A percentile compares a stretch with the other conserved stretches of the same genome.
These are phyloP conservation scores for Penicillium canescens DNA, from an alignment of 495 filamentous ascomycete species.

Conservation along the genomic window DNA sequence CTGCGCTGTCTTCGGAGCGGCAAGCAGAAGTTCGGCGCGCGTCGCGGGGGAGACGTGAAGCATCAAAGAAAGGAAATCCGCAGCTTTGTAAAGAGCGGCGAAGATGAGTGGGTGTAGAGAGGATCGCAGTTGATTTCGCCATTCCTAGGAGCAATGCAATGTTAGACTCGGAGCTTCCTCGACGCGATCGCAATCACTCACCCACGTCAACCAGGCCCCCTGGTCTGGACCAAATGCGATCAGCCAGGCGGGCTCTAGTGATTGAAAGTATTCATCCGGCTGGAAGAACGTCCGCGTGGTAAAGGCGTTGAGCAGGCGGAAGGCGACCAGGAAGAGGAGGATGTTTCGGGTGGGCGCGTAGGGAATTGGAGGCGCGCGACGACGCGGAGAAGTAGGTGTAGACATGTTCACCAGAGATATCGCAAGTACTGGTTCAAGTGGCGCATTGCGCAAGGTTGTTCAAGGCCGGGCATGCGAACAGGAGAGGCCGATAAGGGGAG, in stretches of 20 bases:
- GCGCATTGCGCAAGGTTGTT: not conserved
- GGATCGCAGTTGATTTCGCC: conserved; percentile 84
- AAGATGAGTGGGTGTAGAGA: conserved; percentile 90
- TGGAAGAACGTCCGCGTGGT: conserved; percentile 93
- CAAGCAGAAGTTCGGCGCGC: conserved; percentile 64
- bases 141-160: conserved; percentile 66
- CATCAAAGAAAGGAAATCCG: conserved; percentile 51
- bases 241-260: conserved; percentile 92
- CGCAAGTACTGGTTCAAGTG: not conserved
- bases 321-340: conserved; percentile 64
- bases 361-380: conserved; percentile 23
- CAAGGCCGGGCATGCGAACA: not conserved
- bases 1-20: conserved; percentile 74
- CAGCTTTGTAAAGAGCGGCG: conserved; percentile 69
- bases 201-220: conserved; percentile 96
- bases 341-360: conserved; percentile 30
- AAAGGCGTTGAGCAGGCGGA: conserved; percentile 86
- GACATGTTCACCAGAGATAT: conserved; percentile 9
- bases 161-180: conserved; percentile 7
- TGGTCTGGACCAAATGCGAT: conserved; percentile 75
- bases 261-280: conserved; percentile 98
- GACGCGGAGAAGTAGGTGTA: conserved; percentile 15
- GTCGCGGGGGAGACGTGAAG: conserved; percentile 47
- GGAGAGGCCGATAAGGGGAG: not conserved
- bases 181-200: conserved; percentile 41